Evolutionary conservation across 805 yeast genomes (phyloP), one percentile per base, ranked within the genome.

Genomic region (Candida sakaeoensis): DNA sequence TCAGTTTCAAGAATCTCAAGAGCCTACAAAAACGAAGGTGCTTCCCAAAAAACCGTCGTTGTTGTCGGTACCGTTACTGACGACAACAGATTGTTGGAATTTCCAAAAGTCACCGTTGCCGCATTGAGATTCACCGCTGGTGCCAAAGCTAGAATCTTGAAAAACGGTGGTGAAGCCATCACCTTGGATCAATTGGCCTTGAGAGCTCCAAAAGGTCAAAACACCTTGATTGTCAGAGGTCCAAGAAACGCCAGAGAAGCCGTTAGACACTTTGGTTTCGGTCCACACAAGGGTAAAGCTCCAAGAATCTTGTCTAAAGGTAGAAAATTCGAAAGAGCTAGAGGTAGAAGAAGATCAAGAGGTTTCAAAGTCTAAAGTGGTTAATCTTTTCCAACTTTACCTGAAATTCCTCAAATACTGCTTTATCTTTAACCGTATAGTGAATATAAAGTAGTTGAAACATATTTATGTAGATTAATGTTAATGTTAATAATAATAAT

Each of bases 221-320:
- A 93, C 96, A 93, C 99, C 58, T 76, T 93, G 72, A 76, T 91
- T 65, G 78, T 93, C 71, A 88, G 98, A 81, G 99, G 99, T 74
- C 95, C 98, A 77, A 89, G 97, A 86, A 81, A 78, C 77, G 68
- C 95, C 74, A 88, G 99, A 82, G 97, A 93, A 80, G 97, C 98
- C 65, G 98, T 88, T 65, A 88, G 97, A 81, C 98, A 93, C 85
- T 93, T 93, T 71, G 99, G 99, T 74, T 70, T 91, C 74, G 99
- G 99, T 79, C 99, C 99, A 68, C 99, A 93, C 95, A 88, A 88
- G 83, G 77, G 80, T 79, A 93, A 93, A 88, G 98, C 98, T 67
- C 99, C 99, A 77, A 89, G 95, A 80, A 83, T 93, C 74, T 64
- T 75, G 67, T 91, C 98, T 52, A 89, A 79, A 74, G 99, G 99